phyloP scores from a whole-genome alignment of 768 basidiomycete species.

The Candolleomyces efflorescens region DNA sequence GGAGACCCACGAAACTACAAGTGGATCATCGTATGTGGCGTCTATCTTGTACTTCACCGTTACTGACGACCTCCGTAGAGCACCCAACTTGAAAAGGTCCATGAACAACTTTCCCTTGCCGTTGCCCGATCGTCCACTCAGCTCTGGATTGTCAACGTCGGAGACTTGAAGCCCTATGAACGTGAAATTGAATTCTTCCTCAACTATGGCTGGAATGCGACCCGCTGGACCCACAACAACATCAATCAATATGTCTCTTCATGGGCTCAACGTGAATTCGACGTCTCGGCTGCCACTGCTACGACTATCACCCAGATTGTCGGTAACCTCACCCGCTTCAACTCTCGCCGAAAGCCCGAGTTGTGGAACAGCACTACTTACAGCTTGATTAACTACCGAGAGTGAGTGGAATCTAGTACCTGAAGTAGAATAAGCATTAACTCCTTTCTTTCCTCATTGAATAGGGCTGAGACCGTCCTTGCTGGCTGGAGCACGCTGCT shows the following conservation, averaged over 20 bases:
- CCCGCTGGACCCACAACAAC: constrained; percentile 52
- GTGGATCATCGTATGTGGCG: constrained; percentile 53
- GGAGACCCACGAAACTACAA: constrained; percentile 66
- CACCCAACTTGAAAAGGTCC: constrained; percentile 53
- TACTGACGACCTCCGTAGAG: constrained; percentile 26
- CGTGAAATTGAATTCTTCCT: constrained; percentile 70
- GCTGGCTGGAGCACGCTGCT: constrained; percentile 46
- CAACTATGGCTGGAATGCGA: constrained; percentile 54
- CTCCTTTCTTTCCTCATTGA: neutral
- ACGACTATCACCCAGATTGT: constrained; percentile 47
- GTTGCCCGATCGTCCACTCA: constrained; percentile 52
- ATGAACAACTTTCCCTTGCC: constrained; percentile 68
- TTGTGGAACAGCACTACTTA: constrained; percentile 57
- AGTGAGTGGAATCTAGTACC: constrained; percentile 36
- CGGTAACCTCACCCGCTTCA: constrained; percentile 51
- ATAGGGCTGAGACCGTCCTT: constrained; percentile 55
- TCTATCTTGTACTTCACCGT: neutral
- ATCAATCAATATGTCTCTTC: constrained; percentile 44
- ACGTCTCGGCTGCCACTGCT: constrained; percentile 35
- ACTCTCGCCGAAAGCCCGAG: constrained; percentile 63
- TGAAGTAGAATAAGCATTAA: neutral
- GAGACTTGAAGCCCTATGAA: constrained; percentile 73
- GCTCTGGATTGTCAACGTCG: constrained; percentile 74
- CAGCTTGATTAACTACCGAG: constrained; percentile 62
- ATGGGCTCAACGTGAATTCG: constrained; percentile 69